Base-by-base conservation (phyloP, 192 early-diverging fungal species). In the Endogone sp. region DNA sequence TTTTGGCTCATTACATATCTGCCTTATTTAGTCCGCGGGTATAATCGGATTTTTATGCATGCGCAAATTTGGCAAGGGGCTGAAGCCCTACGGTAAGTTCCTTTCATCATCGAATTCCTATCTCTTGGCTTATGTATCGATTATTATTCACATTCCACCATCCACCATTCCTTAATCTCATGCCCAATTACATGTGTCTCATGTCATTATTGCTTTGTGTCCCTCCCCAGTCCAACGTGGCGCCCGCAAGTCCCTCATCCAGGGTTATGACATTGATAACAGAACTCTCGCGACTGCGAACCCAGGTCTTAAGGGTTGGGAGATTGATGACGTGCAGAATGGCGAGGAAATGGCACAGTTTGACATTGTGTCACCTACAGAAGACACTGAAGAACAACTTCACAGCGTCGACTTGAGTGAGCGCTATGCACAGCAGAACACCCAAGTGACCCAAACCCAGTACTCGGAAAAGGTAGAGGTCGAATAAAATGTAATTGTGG, bases 71-170 rank as follows among this genome's bases (percentile, higher is more conserved):
- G 72, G 61, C 27, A 56, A 57, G 30, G 77, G 77, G 20, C 37
- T 79, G 13, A 61, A 79, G 49, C 70, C 77, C 59, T 71, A 69
- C 55, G 77, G 73, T 59, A 70, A 79, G 57, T 59, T 11, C 16
- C 16, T 44, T 44, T 49, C 37, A 16, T 49, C 37, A 49, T 49
- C 37, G 37, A n/a, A n/a, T n/a, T n/a, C n/a, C n/a, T n/a, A n/a
- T n/a, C n/a, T n/a, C n/a, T n/a, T n/a, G n/a, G n/a, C n/a, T n/a
- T n/a, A n/a, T n/a, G n/a, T n/a, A n/a, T n/a, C n/a, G n/a, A n/a
- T n/a, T n/a, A n/a, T n/a, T n/a, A n/a, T n/a, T n/a, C n/a, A n/a
- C 37, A 49, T 49, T 49, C 37, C 37, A 6, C 37, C 6, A 49
- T 16, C 37, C 37, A 49, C 1, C 37, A 16, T 49, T 6, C 9